phyloP scores from a whole-genome alignment of 768 basidiomycete species.

The Russula foetens region DNA sequence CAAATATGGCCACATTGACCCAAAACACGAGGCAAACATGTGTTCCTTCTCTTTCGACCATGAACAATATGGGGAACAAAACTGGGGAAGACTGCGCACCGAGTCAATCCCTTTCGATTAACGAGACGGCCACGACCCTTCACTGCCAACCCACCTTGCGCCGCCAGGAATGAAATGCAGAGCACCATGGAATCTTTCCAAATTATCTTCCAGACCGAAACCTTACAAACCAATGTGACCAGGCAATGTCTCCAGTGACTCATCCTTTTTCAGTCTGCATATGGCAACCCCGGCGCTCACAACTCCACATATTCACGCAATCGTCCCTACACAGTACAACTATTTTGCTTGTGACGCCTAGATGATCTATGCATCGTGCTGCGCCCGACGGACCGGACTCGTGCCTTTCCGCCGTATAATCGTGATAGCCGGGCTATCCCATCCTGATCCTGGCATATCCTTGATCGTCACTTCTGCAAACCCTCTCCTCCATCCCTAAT shows the following conservation, averaged over 20 bases:
- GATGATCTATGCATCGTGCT: neutral
- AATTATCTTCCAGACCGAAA: neutral
- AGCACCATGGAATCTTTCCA: neutral
- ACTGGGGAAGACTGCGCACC: neutral
- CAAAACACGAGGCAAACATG: slow-evolving; percentile 4
- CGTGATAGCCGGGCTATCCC: neutral
- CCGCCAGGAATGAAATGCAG: neutral
- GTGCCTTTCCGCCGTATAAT: neutral
- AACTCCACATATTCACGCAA: neutral
- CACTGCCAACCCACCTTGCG: neutral
- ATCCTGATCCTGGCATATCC: neutral
- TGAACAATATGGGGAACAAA: neutral
- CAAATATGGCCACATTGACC: neutral
- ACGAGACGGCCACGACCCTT: too few species aligned
- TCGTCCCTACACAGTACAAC: neutral
- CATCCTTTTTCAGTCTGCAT: neutral
- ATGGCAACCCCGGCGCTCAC: neutral
- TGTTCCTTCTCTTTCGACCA: neutral
- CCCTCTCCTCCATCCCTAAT: neutral
- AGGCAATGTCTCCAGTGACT: neutral
- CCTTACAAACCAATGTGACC: neutral
- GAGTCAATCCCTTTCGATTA: too few species aligned
- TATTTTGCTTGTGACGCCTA: neutral
- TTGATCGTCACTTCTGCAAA: neutral
- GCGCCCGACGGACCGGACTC: neutral